Conservation (phyloP, 345 rosid species). For the Nasturtium officinale region DNA sequence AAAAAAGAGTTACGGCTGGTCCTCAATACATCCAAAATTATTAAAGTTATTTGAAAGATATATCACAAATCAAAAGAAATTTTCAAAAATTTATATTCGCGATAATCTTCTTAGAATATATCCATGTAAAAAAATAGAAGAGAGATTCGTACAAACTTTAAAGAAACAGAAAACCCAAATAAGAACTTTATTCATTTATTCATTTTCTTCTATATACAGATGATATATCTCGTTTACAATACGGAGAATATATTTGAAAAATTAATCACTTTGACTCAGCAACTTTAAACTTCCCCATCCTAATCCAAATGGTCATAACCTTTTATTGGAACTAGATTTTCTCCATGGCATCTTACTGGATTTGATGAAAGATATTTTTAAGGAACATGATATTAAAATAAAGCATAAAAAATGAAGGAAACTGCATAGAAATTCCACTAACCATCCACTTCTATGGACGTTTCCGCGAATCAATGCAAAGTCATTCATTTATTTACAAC, state of each 20-base stretch:
- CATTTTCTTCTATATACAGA: neutral
- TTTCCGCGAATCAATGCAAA: slow-evolving; percentile 51
- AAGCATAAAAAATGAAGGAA: neutral
- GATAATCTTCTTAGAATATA: neutral
- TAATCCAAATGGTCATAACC: slow-evolving; percentile 34
- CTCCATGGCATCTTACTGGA: slow-evolving; percentile 24
- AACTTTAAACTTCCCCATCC: slow-evolving; percentile 3
- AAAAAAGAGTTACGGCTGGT: too few relatives aligned
- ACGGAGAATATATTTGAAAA: slow-evolving; percentile 22
- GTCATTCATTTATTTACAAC: slow-evolving; percentile 45
- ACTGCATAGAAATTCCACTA: slow-evolving; percentile 37
- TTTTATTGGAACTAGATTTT: slow-evolving; percentile 31
- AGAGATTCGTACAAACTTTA: neutral
- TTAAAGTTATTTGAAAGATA: too few relatives aligned
- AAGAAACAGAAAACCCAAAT: neutral
- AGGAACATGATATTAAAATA: neutral
- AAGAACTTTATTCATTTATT: neutral
- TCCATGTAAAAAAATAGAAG: neutral
- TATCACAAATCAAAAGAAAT: too few relatives aligned
- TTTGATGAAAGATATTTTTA: slow-evolving; percentile 5
- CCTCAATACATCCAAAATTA: too few relatives aligned
- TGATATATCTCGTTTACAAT: neutral
- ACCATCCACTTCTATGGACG: slow-evolving; percentile 46
- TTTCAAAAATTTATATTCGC: neutral
- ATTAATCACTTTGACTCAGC: slow-evolving; percentile 34